A percentile compares a stretch with the other conserved stretches of the same genome.
phyloP scores from a whole-genome alignment of 352 stramenopile species.

The Globisporangium middletonii region DNA sequence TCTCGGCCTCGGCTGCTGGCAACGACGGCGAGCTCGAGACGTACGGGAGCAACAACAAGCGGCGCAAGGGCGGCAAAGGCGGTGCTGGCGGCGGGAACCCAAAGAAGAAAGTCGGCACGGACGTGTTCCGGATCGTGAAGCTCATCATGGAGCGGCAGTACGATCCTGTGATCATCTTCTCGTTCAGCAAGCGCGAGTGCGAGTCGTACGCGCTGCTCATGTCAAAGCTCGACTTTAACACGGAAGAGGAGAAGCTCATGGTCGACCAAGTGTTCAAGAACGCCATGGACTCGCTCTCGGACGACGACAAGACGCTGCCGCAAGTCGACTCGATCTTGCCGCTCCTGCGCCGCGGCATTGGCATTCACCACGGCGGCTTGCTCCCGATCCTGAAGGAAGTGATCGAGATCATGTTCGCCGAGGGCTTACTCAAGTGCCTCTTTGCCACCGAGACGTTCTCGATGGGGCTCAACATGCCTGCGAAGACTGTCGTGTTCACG shows the following conservation, averaged over 20 bases:
- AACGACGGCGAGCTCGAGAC: slow-evolving; percentile 74
- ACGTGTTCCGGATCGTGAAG: slow-evolving; percentile 98
- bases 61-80: slow-evolving; percentile 38
- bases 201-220: slow-evolving; percentile 92
- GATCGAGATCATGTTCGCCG: slow-evolving; percentile 87
- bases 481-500: slow-evolving; percentile 99
- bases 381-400: slow-evolving; percentile 99
- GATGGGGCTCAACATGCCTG: slow-evolving; percentile 99
- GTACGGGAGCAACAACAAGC: slow-evolving; percentile 73
- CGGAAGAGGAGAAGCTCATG: slow-evolving; percentile 97
- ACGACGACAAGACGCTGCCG: slow-evolving; percentile 97
- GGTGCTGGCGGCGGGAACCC: slow-evolving; percentile 34
- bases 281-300: slow-evolving; percentile 94
- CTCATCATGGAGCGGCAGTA: slow-evolving; percentile 97
- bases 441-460: slow-evolving; percentile 98
- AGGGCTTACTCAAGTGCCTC: slow-evolving; percentile 97
- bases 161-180: slow-evolving; percentile 99
- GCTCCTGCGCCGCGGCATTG: slow-evolving; percentile 97
- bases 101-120: slow-evolving; percentile 92
- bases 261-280: slow-evolving; percentile 97
- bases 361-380: slow-evolving; percentile 99
- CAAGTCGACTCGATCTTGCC: slow-evolving; percentile 97
- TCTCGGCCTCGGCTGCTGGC: slow-evolving; percentile 51
- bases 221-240: slow-evolving; percentile 96
- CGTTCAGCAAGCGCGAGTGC: slow-evolving; percentile 99